A percentile compares a stretch with the other conserved stretches of the same genome.
Evolutionary conservation across 140 eudicot species (phyloP).

Genomic region (Oenanthe javanica): DNA sequence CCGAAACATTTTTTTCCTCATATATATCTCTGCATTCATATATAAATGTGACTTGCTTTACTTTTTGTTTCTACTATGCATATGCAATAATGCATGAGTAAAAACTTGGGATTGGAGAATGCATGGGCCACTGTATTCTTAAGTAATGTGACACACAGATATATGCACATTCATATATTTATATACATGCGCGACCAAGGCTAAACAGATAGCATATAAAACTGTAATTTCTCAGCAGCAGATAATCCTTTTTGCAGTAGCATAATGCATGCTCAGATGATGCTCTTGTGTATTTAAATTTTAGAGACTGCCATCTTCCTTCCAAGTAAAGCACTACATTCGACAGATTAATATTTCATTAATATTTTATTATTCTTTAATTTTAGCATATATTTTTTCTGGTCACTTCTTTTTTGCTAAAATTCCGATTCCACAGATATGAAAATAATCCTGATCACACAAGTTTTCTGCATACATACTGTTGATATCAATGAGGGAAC

Average conservation of each 20-base stretch:
- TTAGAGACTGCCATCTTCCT: not conserved
- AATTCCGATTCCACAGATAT: no score
- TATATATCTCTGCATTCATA: not conserved
- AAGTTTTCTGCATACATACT: no score
- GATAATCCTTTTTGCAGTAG: not conserved
- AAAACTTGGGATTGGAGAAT: slow-evolving; percentile 1
- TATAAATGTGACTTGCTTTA: not conserved
- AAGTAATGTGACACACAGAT: not conserved
- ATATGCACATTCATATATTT: not conserved
- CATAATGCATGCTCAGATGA: not conserved
- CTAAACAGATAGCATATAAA: not conserved
- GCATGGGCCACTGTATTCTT: slow-evolving; percentile 4
- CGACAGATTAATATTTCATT: not conserved
- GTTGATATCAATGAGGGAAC: no score
- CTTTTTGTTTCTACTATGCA: not conserved
- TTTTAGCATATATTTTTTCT: no score
- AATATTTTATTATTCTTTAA: not conserved
- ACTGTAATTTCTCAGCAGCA: not conserved
- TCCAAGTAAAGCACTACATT: not conserved
- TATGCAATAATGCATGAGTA: not conserved
- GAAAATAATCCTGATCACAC: no score
- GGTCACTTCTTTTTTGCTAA: no score
- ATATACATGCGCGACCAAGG: not conserved
- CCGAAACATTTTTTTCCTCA: no score
- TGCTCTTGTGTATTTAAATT: not conserved